Percentiles rank a stretch among this genome's conserved stretches.
phyloP scores from a whole-genome alignment of 1,284 basidiomycete species.

The Heterobasidion irregulare region DNA sequence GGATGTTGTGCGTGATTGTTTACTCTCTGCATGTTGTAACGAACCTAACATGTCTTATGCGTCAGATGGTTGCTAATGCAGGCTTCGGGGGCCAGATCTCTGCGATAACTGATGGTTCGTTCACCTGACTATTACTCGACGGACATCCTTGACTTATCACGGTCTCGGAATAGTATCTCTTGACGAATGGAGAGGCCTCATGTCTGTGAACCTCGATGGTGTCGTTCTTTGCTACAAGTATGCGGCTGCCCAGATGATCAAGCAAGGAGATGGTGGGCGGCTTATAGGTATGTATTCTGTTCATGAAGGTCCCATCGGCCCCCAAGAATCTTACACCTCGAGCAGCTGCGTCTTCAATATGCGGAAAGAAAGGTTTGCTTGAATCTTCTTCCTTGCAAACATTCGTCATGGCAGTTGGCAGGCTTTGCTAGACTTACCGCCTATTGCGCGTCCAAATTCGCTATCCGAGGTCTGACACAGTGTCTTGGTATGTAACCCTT shows the following conservation, averaged over 20 bases:
- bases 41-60: background rate
- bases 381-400: background rate
- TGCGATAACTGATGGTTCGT: constrained; percentile 10
- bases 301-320: background rate
- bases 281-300: background rate
- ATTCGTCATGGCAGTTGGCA: background rate
- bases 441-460: constrained; percentile 3
- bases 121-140: background rate
- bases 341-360: constrained; percentile 2
- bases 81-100: constrained; percentile 13
- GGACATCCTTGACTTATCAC: too few relatives aligned
- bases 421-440: background rate
- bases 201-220: background rate
- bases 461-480: constrained; percentile 4
- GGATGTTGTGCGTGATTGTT: constrained; percentile 23
- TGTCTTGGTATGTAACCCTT: background rate
- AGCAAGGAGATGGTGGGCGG: constrained; percentile 3
- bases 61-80: constrained; percentile 24
- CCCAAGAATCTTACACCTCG: too few relatives aligned
- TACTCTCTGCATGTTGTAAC: too few relatives aligned
- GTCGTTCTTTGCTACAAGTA: constrained; percentile 6
- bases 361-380: background rate
- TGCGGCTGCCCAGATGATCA: constrained; percentile 5
- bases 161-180: background rate
- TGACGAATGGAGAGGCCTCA: background rate